These are phyloP conservation scores for Tulasnella sp. DNA, from an alignment of 768 basidiomycete genomes.

Conservation along the genomic window DNA sequence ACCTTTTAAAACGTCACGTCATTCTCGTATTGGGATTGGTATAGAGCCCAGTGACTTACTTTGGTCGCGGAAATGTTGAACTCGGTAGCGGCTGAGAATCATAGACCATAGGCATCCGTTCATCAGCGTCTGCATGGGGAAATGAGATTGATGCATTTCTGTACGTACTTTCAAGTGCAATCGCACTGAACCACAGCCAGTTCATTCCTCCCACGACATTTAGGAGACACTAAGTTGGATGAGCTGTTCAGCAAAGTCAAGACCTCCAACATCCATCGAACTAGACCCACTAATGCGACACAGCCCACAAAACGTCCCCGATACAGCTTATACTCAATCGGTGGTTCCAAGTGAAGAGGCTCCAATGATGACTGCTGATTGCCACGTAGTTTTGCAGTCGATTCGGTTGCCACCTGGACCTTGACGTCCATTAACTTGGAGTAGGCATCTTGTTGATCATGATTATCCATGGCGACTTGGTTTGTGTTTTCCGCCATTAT, in stretches of 20 bases:
- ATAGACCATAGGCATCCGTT: background rate
- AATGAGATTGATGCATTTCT: background rate
- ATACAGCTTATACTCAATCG: constrained; percentile 48
- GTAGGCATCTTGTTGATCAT: no score
- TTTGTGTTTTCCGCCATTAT: no score
- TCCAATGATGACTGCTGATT: no score
- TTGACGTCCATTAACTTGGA: no score
- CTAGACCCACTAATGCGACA: constrained; percentile 41
- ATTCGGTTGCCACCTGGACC: no score
- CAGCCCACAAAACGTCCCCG: constrained; percentile 56
- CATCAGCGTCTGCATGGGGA: background rate
- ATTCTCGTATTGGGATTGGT: no score
- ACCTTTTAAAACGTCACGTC: no score
- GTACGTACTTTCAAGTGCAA: constrained; percentile 49
- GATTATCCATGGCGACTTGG: no score
- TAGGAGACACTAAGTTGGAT: constrained; percentile 32
- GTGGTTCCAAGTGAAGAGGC: background rate
- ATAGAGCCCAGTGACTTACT: background rate
- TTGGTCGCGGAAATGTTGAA: constrained; percentile 58
- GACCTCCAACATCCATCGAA: no score
- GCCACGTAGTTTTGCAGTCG: no score
- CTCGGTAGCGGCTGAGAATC: background rate
- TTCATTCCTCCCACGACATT: constrained; percentile 54
- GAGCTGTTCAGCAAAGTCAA: background rate
- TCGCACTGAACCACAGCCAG: constrained; percentile 80